These are phyloP conservation scores for Penicillium flavigenum DNA, from an alignment of 495 filamentous ascomycete genomes.

Conservation along the genomic window DNA sequence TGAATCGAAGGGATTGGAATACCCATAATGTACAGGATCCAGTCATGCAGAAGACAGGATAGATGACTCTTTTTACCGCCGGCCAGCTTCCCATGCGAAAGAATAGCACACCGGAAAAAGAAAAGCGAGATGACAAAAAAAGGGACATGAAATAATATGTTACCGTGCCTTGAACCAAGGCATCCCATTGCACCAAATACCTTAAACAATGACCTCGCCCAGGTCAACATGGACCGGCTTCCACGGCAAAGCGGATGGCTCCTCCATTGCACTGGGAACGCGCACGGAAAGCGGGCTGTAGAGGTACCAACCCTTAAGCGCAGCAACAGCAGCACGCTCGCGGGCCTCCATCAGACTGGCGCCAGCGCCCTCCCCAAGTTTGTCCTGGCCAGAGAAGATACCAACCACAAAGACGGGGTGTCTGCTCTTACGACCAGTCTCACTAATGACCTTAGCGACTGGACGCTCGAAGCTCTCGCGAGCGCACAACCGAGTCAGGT, in stretches of 20 bases:
- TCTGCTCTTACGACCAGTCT: constrained; percentile 80
- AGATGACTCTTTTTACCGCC: constrained; percentile 26
- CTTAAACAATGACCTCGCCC: constrained; percentile 81
- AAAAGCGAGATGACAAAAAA: constrained; percentile 27
- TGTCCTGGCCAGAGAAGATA: constrained; percentile 82
- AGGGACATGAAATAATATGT: constrained; percentile 31
- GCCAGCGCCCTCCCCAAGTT: constrained; percentile 83
- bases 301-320: constrained; percentile 92
- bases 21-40: constrained; percentile 49
- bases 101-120: constrained; percentile 27
- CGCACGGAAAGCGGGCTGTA: constrained; percentile 74
- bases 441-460: constrained; percentile 78
- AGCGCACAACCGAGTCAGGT: constrained; percentile 75
- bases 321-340: constrained; percentile 72
- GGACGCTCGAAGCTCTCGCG: constrained; percentile 87
- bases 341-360: constrained; percentile 73
- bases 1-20: constrained; percentile 38
- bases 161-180: constrained; percentile 19
- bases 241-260: constrained; percentile 62
- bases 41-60: constrained; percentile 35
- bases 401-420: constrained; percentile 93
- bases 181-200: constrained; percentile 13
- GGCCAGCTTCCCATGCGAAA: constrained; percentile 33
- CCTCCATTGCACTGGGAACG: constrained; percentile 81
- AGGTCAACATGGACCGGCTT: constrained; percentile 83